Evolutionary conservation across 495 filamentous ascomycete genomes (phyloP).

Genomic region (Aspergillus nidulans): DNA sequence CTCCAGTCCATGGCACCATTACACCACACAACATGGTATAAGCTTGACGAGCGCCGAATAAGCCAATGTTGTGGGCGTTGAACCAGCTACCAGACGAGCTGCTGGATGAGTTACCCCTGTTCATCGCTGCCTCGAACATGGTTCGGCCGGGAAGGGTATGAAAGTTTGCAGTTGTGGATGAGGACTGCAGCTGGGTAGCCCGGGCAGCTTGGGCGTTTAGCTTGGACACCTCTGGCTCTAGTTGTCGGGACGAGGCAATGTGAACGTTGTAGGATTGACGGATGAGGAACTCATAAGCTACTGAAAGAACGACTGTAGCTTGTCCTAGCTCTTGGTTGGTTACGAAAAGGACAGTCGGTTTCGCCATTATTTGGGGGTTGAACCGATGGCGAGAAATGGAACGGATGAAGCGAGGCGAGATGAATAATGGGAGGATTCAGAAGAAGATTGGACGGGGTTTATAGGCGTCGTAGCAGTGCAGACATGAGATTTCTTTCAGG

Average conservation of each 20-base stretch:
- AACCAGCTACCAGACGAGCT: slow-evolving; percentile 3
- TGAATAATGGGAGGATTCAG: not conserved
- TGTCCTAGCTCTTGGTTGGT: slow-evolving; percentile 46
- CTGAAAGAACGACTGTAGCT: slow-evolving; percentile 40
- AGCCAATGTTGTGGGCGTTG: slow-evolving; percentile 14
- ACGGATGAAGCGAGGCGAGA: not conserved
- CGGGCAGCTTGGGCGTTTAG: slow-evolving; percentile 13
- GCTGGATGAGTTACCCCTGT: not conserved
- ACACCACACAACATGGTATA: slow-evolving; percentile 13
- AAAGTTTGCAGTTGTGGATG: slow-evolving; percentile 16
- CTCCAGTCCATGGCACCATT: slow-evolving; percentile 29
- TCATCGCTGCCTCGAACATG: slow-evolving; percentile 23
- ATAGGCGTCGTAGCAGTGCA: not conserved
- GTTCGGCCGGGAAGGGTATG: slow-evolving; percentile 29
- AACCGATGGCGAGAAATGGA: not conserved
- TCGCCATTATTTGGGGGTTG: slow-evolving; percentile 5
- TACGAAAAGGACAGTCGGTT: slow-evolving; percentile 33
- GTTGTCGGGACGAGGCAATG: slow-evolving; percentile 40
- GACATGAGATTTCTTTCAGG: not conserved
- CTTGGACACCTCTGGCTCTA: slow-evolving; percentile 18
- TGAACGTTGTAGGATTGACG: slow-evolving; percentile 35
- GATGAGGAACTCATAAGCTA: slow-evolving; percentile 37
- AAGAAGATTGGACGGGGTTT: not conserved
- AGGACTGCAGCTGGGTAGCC: not conserved
- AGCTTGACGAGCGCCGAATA: slow-evolving; percentile 20